Conservation (phyloP, 768 basidiomycete species). For the Lactifluus hygrophoroides region DNA sequence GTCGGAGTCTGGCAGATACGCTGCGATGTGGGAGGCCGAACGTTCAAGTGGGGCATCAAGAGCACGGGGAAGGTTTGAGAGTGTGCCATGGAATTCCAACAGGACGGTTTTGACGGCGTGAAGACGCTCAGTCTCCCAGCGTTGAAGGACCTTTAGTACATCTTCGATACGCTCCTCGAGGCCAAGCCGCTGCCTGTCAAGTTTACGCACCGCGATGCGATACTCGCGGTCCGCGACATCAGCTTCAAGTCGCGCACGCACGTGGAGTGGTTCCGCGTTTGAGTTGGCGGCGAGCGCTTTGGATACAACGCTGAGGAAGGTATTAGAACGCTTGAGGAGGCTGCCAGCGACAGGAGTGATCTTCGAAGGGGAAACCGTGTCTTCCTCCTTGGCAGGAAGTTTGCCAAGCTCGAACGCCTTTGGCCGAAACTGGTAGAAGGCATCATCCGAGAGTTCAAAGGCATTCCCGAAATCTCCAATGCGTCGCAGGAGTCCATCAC, state of each 20-base stretch:
- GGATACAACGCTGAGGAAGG: slow-evolving; percentile 60
- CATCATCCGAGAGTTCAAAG: slow-evolving; percentile 70
- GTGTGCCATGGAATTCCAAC: slow-evolving; percentile 77
- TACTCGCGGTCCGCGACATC: slow-evolving; percentile 75
- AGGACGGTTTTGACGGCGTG: slow-evolving; percentile 83
- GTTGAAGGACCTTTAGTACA: slow-evolving; percentile 67
- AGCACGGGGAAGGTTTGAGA: slow-evolving; percentile 62
- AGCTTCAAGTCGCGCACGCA: slow-evolving; percentile 69
- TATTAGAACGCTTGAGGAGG: slow-evolving; percentile 60
- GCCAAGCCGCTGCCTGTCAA: slow-evolving; percentile 77
- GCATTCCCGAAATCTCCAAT: slow-evolving; percentile 78
- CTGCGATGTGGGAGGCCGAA: slow-evolving; percentile 65
- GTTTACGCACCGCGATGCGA: slow-evolving; percentile 67
- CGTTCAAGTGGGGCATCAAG: slow-evolving; percentile 58
- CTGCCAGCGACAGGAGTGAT: slow-evolving; percentile 41
- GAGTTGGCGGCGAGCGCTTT: slow-evolving; percentile 51
- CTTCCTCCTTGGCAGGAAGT: slow-evolving; percentile 24
- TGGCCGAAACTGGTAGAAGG: slow-evolving; percentile 77
- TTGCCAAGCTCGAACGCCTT: slow-evolving; percentile 63
- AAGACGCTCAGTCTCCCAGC: slow-evolving; percentile 80
- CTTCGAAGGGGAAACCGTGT: slow-evolving; percentile 25
- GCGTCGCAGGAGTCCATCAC: slow-evolving; percentile 52
- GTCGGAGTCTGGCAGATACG: slow-evolving; percentile 85
- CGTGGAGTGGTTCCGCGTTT: slow-evolving; percentile 53
- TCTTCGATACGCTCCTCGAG: slow-evolving; percentile 85